These are phyloP conservation scores for Aspergillus baeticus DNA, from an alignment of 495 filamentous ascomycete genomes.

Conservation along the genomic window DNA sequence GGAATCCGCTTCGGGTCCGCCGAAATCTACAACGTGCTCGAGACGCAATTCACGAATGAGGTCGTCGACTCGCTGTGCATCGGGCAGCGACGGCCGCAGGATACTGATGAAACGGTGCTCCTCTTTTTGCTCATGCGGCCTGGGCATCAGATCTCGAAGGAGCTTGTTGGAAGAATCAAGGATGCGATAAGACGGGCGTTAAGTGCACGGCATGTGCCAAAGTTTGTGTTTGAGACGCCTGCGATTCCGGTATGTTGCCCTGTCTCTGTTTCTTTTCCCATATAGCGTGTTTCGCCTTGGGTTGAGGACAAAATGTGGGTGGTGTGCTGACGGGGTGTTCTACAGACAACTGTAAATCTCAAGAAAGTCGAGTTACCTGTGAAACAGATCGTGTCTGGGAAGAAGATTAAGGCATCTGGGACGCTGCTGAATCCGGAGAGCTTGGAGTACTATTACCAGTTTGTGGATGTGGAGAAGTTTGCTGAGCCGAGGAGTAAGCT, in stretches of 20 bases:
- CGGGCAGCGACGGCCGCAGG: slow-evolving; percentile 66
- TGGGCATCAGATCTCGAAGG: slow-evolving; percentile 50
- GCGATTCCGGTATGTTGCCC: slow-evolving; percentile 69
- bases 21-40: slow-evolving; percentile 75
- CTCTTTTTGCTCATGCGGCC: slow-evolving; percentile 71
- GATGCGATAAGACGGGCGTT: slow-evolving; percentile 59
- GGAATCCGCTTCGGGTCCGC: slow-evolving; percentile 77
- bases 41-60: slow-evolving; percentile 58
- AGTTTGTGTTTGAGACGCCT: slow-evolving; percentile 73
- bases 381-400: slow-evolving; percentile 79
- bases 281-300: not conserved
- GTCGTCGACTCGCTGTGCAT: slow-evolving; percentile 72
- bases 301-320: not conserved
- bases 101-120: slow-evolving; percentile 72
- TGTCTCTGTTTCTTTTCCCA: slow-evolving; percentile 1
- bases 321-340: no score
- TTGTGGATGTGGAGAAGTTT: slow-evolving; percentile 73
- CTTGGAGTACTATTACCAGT: slow-evolving; percentile 76
- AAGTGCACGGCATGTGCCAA: slow-evolving; percentile 73
- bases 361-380: slow-evolving; percentile 87
- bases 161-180: slow-evolving; percentile 61
- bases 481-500: slow-evolving; percentile 21
- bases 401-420: slow-evolving; percentile 69
- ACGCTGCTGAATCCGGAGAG: slow-evolving; percentile 75
- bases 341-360: slow-evolving; percentile 73